Conservation (phyloP, 345 rosid species). For the Bruguiera sexangula region DNA sequence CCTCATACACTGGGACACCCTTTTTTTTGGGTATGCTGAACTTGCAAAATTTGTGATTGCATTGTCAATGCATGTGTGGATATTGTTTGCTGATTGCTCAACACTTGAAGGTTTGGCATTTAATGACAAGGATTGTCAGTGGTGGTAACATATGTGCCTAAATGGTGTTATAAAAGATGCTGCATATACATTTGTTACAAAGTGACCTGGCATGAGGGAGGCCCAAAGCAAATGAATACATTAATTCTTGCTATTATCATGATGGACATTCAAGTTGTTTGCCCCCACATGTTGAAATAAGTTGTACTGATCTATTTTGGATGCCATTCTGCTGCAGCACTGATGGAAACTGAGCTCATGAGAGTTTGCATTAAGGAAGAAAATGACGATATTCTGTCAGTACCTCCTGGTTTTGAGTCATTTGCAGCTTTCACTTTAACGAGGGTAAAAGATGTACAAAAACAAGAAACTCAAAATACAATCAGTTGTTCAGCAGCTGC, state of each 20-base stretch:
- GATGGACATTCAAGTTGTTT: neutral
- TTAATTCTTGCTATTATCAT: neutral
- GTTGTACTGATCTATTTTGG: neutral
- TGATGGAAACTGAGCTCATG: slow-evolving; percentile 89
- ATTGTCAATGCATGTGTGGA: slow-evolving; percentile 1
- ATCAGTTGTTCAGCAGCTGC: slow-evolving; percentile 36
- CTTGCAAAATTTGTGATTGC: neutral
- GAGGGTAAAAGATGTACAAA: slow-evolving; percentile 38
- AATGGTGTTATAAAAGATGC: neutral
- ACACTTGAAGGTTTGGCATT: neutral
- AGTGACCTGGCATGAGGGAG: neutral
- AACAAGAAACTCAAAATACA: slow-evolving; percentile 31
- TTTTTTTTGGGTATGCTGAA: neutral
- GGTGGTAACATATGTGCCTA: neutral
- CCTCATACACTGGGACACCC: no score
- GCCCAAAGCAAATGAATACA: neutral
- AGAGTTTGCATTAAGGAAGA: slow-evolving; percentile 80
- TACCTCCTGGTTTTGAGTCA: slow-evolving; percentile 97
- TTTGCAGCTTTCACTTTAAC: slow-evolving; percentile 66
- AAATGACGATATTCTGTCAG: slow-evolving; percentile 74
- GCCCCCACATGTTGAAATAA: no score
- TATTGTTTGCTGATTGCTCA: neutral
- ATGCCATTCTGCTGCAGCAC: slow-evolving; percentile 21
- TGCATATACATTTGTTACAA: neutral
- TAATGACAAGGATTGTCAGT: neutral